These are phyloP conservation scores for Phylloboletellus chloephorus DNA, from an alignment of 1,284 basidiomycete genomes.

Conservation along the genomic window DNA sequence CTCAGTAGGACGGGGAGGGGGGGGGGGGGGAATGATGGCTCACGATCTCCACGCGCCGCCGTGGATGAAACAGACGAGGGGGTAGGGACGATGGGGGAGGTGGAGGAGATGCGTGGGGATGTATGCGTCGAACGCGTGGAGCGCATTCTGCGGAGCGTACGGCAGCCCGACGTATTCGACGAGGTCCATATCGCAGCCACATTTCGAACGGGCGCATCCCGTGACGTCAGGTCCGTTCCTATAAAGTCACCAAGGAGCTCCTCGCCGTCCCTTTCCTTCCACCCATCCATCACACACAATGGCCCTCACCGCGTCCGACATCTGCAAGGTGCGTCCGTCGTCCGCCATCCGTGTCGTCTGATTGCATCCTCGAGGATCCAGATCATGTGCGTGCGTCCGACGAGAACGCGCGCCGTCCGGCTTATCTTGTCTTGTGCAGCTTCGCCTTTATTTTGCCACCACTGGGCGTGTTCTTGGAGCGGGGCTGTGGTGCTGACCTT, in stretches of 20 bases:
- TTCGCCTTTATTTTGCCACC: conserved; percentile 72
- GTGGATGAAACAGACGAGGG: conserved; percentile 60
- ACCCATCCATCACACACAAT: conserved; percentile 36
- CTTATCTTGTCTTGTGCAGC: conserved; percentile 32
- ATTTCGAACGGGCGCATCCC: not conserved
- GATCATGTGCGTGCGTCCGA: conserved; percentile 34
- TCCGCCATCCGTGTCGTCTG: not conserved
- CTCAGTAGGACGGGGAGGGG: too few species aligned
- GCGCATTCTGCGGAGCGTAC: conserved; percentile 34
- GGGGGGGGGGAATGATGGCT: too few species aligned
- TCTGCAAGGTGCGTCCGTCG: conserved; percentile 54
- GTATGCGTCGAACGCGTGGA: conserved; percentile 49
- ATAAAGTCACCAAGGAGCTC: conserved; percentile 15
- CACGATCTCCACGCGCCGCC: conserved; percentile 77
- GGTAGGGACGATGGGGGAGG: conserved; percentile 6
- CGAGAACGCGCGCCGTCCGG: not conserved
- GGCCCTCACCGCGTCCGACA: conserved; percentile 68
- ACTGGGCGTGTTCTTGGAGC: conserved; percentile 74
- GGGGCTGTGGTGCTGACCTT: conserved; percentile 67
- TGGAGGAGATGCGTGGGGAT: conserved; percentile 21
- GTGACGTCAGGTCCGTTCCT: conserved; percentile 32
- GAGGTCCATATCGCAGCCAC: conserved; percentile 20
- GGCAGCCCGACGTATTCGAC: conserved; percentile 36
- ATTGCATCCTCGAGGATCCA: conserved; percentile 23
- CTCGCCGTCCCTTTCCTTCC: conserved; percentile 1